phyloP scores from a whole-genome alignment of 129 eudicot genomes.

The Deinandra increscens region DNA sequence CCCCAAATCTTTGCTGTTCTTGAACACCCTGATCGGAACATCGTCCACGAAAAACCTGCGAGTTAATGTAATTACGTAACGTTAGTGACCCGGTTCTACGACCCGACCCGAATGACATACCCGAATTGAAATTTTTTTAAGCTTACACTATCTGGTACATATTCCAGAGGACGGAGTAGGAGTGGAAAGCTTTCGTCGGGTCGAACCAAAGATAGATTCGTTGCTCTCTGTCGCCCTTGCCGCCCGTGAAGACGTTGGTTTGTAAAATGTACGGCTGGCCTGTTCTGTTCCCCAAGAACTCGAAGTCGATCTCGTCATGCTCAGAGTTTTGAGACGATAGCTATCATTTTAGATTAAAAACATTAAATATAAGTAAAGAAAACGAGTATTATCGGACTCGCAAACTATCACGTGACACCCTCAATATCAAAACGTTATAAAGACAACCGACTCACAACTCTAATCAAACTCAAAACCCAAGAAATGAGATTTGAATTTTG shows the following conservation, averaged over 20 bases:
- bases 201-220: constrained; percentile 87
- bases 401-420: too few relatives aligned
- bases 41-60: constrained; percentile 62
- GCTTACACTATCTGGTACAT: constrained; percentile 82
- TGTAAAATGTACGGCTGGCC: constrained; percentile 89
- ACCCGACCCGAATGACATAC: too few relatives aligned
- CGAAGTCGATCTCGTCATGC: constrained; percentile 94
- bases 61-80: too few relatives aligned
- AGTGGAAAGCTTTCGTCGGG: constrained; percentile 62
- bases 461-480: too few relatives aligned
- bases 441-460: too few relatives aligned
- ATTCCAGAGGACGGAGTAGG: constrained; percentile 81
- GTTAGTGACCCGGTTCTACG: too few relatives aligned
- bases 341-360: constrained; percentile 30
- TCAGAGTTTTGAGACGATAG: constrained; percentile 78
- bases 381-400: too few relatives aligned
- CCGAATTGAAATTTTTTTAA: not conserved
- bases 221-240: constrained; percentile 83
- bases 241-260: constrained; percentile 87
- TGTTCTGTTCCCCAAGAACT: constrained; percentile 80
- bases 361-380: too few relatives aligned
- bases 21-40: constrained; percentile 60
- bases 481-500: too few relatives aligned
- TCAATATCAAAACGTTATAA: too few relatives aligned
- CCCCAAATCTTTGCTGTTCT: constrained; percentile 63